Evolutionary conservation across 2,329 filamentous ascomycete genomes (phyloP).

Genomic region (Fusarium nematophilum): DNA sequence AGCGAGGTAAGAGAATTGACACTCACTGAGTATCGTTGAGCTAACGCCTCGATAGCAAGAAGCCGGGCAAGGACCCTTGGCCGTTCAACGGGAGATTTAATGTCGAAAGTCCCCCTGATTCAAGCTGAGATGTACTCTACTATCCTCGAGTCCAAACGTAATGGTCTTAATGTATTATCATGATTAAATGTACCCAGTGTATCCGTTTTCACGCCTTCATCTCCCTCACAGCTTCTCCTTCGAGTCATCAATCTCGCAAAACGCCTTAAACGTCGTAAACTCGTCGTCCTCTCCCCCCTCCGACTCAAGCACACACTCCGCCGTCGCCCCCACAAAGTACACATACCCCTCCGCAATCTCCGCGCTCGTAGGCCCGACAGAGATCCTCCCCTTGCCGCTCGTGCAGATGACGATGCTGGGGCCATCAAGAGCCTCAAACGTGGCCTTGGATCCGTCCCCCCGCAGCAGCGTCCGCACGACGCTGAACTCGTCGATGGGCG

Average conservation of each 20-base stretch:
- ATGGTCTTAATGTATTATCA: neutral
- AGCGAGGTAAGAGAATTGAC: constrained; percentile 5
- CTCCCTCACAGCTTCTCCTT: constrained; percentile 42
- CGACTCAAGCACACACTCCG: constrained; percentile 83
- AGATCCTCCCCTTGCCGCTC: constrained; percentile 82
- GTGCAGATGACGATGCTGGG: constrained; percentile 96
- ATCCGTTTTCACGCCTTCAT: constrained; percentile 8
- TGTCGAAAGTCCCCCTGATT: constrained; percentile 9
- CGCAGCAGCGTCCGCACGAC: constrained; percentile 85
- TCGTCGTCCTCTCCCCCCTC: constrained; percentile 70
- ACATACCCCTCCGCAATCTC: constrained; percentile 79
- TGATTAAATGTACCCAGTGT: no score
- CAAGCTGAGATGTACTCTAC: neutral
- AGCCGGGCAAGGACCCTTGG: constrained; percentile 30
- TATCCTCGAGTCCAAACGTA: neutral
- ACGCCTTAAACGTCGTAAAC: constrained; percentile 92
- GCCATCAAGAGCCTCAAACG: constrained; percentile 86
- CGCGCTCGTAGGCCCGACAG: constrained; percentile 83
- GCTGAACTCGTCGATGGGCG: constrained; percentile 95
- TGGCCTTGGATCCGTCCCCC: constrained; percentile 79
- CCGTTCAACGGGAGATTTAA: constrained; percentile 36
- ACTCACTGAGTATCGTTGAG: neutral
- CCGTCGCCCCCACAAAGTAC: constrained; percentile 88
- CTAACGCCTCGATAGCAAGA: constrained; percentile 14
- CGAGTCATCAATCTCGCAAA: constrained; percentile 79